Evolutionary conservation across 2,329 filamentous ascomycete genomes (phyloP), one percentile per base, ranked within the genome.

Genomic region (Dendrostoma leiphaemia): DNA sequence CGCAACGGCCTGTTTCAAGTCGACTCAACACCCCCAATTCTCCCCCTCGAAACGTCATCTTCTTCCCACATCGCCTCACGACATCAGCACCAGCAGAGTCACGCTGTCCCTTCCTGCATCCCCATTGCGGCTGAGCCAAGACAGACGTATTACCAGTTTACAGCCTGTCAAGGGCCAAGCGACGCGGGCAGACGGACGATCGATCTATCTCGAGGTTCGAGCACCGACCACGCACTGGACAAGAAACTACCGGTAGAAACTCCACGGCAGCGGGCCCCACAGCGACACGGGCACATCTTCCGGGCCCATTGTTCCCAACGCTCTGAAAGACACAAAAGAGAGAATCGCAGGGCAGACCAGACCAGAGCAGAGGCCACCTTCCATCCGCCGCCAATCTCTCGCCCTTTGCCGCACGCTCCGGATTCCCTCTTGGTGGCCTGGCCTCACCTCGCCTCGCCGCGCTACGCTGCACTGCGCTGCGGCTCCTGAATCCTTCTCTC

Each of bases 1-100:
- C 43, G 51, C 51, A 48, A 48, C 48, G 52, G 52, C 55, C 55
- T 57, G 55, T 55, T 52, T 57, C 52, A 54, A 51, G 38, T 48
- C 51, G 44, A 43, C 43, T 51, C 55, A 19, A 51, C 47, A 46
- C 51, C 44, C 51, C 51, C 32, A 46, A 54, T 17, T 47, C 40
- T 46, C 46, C 29, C 32, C 51, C 51, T 51, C 51, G 51, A 51
- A 51, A 48, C 55, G 29, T 26, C 52, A 31, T 31, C 44, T 23
- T 32, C 19, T 53, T 53, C 51, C 55, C 31, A 51, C 48, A 37
- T 55, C 55, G 44, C 31, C 50, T 13, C 41, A 26, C 23, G 10
- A 45, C 38, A 41, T n/a, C n/a, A n/a, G n/a, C n/a, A n/a, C n/a
- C n/a, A n/a, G n/a, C n/a, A n/a, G n/a, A n/a, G n/a, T n/a, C n/a